Evolutionary conservation across 345 rosid species (phyloP).

Genomic region (Brassica cretica): DNA sequence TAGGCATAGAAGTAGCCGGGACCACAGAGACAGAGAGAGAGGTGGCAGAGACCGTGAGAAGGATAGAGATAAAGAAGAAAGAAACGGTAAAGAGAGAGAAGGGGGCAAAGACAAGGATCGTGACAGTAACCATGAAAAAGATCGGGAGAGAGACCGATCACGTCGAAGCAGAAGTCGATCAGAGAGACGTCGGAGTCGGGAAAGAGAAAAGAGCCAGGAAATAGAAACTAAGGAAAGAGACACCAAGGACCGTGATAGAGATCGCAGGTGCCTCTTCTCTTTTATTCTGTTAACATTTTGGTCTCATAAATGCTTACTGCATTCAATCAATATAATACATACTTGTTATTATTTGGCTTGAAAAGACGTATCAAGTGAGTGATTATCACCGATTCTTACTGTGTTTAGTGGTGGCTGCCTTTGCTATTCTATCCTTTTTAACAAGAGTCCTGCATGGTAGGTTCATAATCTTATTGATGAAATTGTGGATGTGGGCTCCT

Average conservation of each 20-base stretch:
- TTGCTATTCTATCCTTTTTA: neutral
- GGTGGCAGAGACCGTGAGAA: conserved; percentile 47
- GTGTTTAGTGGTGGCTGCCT: neutral
- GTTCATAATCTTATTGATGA: conserved; percentile 8
- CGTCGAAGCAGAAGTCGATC: conserved; percentile 60
- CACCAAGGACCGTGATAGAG: conserved; percentile 63
- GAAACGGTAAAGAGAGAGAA: conserved; percentile 47
- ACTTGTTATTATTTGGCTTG: conserved; percentile 7
- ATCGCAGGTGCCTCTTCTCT: conserved; percentile 60
- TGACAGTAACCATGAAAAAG: conserved; percentile 51
- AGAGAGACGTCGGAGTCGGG: conserved; percentile 61
- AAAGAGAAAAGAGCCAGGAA: conserved; percentile 57
- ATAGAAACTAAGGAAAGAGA: conserved; percentile 56
- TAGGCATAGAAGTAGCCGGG: conserved; percentile 58
- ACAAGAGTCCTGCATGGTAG: conserved; percentile 12
- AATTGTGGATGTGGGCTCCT: conserved; percentile 28
- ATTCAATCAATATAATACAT: conserved; percentile 4
- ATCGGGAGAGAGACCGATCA: conserved; percentile 50
- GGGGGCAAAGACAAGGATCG: conserved; percentile 56
- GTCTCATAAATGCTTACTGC: neutral
- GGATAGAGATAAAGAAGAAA: conserved; percentile 37
- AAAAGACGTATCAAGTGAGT: conserved; percentile 19
- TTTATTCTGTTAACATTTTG: neutral
- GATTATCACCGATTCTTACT: neutral
- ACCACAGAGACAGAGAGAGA: conserved; percentile 56